phyloP scores from a whole-genome alignment of 129 eudicot genomes.

The Tagetes erecta region DNA sequence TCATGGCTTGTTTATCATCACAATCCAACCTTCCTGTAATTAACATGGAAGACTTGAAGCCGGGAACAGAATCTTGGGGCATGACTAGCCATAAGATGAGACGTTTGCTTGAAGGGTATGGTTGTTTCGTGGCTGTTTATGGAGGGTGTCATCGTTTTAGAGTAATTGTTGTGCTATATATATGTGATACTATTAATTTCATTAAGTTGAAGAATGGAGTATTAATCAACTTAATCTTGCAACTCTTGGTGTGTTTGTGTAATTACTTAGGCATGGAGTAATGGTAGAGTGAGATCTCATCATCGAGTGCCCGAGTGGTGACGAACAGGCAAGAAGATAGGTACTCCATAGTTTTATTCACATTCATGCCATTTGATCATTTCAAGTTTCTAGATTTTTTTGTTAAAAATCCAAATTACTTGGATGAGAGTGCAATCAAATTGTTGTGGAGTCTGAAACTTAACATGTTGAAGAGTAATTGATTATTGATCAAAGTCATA shows the following conservation, averaged over 20 bases:
- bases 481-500: no score
- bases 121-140: constrained; percentile 24
- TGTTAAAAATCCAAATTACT: not conserved
- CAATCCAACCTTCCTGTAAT: constrained; percentile 17
- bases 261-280: not conserved
- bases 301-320: not conserved
- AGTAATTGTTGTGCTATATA: no score
- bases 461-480: not conserved
- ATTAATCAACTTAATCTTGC: no score
- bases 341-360: not conserved
- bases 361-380: not conserved
- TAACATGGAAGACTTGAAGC: constrained; percentile 17
- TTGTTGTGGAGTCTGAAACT: not conserved
- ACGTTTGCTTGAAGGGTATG: constrained; percentile 27
- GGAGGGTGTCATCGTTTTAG: not conserved
- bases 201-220: no score
- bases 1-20: not conserved
- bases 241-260: not conserved
- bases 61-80: constrained; percentile 27
- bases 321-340: not conserved
- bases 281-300: not conserved
- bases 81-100: constrained; percentile 9
- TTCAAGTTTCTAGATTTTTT: not conserved
- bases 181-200: no score
- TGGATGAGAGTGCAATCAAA: not conserved